Base-by-base conservation (phyloP, 306 rosid species). In the Glycyrrhiza uralensis region DNA sequence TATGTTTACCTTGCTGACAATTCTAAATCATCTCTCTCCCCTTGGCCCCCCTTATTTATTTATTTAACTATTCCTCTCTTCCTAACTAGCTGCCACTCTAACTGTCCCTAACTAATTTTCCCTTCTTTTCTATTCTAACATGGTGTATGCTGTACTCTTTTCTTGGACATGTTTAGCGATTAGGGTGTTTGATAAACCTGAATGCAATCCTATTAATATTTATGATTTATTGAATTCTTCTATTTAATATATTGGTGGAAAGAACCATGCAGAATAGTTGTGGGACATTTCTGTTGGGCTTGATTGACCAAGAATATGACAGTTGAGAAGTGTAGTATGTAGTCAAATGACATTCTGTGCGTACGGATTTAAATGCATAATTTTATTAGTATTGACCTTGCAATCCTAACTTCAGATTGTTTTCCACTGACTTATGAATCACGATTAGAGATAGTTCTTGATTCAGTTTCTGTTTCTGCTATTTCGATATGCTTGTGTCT, bases 231-330 rank as follows among this genome's bases (percentile, higher is more conserved):
- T 20, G 11, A 64, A 19, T 22, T 55, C 23, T 51, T 24, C 42
- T 12, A 4, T 76, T 62, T 15, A 24, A 17, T 49, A 57, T 46
- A 15, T 49, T 76, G 67, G 64, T 23, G 67, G 67, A 57, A 29
- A 19, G 61, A 71, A 76, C 29, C 47, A 26, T 71, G 17, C 63
- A 59, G 33, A 35, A n/a, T 17, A 54, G 14, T 20, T 23, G 10
- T 22, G 12, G 20, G 55, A 71, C 52, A 45, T 81, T 47, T 65
- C 29, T 28, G 7, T 49, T 26, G 36, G 13, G 22, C 71, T 61
- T 19, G 33, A 32, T 61, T 32, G 74, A 35, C 51, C 26, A 29
- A 22, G 44, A 29, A 41, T 23, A 9, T 13, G 52, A 66, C 22
- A 10, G 51, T 22, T 60, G 29, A 38, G 17, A 47, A 63, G 30